Evolutionary conservation across 495 filamentous ascomycete species (phyloP).

Genomic region (Lasiosphaeriaceae sp.): DNA sequence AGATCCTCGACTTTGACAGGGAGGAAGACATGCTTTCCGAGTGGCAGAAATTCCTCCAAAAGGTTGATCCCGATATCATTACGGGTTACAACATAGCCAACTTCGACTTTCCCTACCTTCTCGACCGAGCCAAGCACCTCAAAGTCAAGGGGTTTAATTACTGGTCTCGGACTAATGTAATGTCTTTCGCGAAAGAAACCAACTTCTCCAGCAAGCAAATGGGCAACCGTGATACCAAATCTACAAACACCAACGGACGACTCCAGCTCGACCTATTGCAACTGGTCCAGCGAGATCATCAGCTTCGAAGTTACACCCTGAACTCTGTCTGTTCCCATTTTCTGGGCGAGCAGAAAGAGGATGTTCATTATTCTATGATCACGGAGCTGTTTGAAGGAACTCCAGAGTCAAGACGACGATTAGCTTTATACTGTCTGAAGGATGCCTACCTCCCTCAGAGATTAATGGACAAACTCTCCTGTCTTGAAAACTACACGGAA

Average conservation of each 20-base stretch:
- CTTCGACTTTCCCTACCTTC: conserved; percentile 96
- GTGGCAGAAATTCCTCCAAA: conserved; percentile 86
- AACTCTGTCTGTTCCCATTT: conserved; percentile 98
- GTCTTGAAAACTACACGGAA: conserved; percentile 95
- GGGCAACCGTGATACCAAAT: conserved; percentile 90
- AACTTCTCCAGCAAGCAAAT: conserved; percentile 98
- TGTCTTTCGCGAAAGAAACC: conserved; percentile 64
- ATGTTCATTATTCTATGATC: conserved; percentile 99
- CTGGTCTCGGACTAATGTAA: conserved; percentile 67
- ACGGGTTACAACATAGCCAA: conserved; percentile 99
- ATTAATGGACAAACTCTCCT: conserved; percentile 96
- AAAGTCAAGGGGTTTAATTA: conserved; percentile 73
- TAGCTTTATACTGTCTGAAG: conserved; percentile 96
- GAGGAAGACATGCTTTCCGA: conserved; percentile 83
- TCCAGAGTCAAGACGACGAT: conserved; percentile 78
- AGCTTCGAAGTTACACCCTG: conserved; percentile 92
- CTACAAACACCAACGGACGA: conserved; percentile 90
- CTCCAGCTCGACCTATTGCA: conserved; percentile 93
- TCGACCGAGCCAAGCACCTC: conserved; percentile 82
- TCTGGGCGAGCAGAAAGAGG: conserved; percentile 95
- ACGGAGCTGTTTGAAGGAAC: conserved; percentile 96
- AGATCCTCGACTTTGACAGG: conserved; percentile 74
- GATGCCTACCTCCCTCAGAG: conserved; percentile 95
- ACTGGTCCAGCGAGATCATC: conserved; percentile 88
- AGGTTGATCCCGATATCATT: conserved; percentile 95